Conservation (phyloP, 306 rosid species). For the Gillenia trifoliata region DNA sequence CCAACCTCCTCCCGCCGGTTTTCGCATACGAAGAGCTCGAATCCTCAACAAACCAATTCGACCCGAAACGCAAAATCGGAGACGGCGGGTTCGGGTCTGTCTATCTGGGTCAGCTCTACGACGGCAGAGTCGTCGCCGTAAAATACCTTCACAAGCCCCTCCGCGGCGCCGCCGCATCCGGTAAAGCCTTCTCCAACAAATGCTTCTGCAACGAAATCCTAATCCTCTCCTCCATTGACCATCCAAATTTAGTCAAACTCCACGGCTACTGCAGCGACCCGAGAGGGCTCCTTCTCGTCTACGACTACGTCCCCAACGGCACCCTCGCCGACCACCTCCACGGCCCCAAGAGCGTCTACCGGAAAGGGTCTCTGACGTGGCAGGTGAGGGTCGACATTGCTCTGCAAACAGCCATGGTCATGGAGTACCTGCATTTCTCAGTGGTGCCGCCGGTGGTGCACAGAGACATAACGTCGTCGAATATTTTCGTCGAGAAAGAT, state of each 20-base stretch:
- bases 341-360: conserved; percentile 34
- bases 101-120: conserved; percentile 62
- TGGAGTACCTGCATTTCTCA: conserved; percentile 88
- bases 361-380: conserved; percentile 60
- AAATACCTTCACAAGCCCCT: conserved; percentile 76
- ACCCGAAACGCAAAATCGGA: conserved; percentile 79
- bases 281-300: conserved; percentile 68
- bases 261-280: conserved; percentile 96
- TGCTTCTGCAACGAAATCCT: conserved; percentile 92
- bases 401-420: conserved; percentile 73
- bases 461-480: conserved; percentile 82
- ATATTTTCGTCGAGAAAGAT: conserved; percentile 75
- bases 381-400: conserved; percentile 68
- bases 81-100: conserved; percentile 97
- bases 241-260: conserved; percentile 83
- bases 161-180: conserved; percentile 25
- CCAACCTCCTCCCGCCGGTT: conserved; percentile 72
- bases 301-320: conserved; percentile 86
- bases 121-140: conserved; percentile 70
- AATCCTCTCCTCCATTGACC: conserved; percentile 76
- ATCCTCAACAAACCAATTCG: conserved; percentile 64
- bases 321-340: conserved; percentile 88
- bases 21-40: conserved; percentile 78
- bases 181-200: conserved; percentile 55
- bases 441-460: conserved; percentile 82